phyloP scores from a whole-genome alignment of 2,329 filamentous ascomycete genomes.

The Aspergillus persii region DNA sequence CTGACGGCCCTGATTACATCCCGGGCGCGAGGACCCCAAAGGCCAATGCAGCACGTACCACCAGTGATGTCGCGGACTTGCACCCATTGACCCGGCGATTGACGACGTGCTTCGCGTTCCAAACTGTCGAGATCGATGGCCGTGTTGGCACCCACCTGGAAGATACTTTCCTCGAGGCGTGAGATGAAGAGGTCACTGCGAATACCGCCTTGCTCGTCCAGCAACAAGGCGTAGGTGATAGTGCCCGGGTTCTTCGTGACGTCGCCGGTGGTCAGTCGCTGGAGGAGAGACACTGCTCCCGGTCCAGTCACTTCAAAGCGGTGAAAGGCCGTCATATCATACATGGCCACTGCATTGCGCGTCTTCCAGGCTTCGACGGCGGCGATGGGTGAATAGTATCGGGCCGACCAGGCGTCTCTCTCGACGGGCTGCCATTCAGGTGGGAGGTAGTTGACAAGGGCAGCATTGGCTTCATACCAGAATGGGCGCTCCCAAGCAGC shows the following conservation, averaged over 20 bases:
- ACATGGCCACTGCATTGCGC: conserved; percentile 60
- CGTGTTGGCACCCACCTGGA: conserved; percentile 57
- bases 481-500: conserved; percentile 63
- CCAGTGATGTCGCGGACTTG: conserved; percentile 60
- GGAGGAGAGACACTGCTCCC: conserved; percentile 55
- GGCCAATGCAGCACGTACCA: conserved; percentile 59
- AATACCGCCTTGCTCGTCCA: conserved; percentile 55
- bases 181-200: conserved; percentile 59
- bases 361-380: conserved; percentile 66
- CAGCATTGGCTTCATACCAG: conserved; percentile 59
- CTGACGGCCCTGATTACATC: conserved; percentile 49
- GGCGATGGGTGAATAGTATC: conserved; percentile 57
- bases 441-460: conserved; percentile 53
- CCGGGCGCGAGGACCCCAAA: conserved; percentile 59
- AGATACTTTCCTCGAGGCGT: conserved; percentile 46
- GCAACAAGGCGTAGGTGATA: conserved; percentile 57
- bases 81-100: conserved; percentile 44
- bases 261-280: conserved; percentile 43
- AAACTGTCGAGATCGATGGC: conserved; percentile 57
- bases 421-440: conserved; percentile 54
- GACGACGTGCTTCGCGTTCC: conserved; percentile 50
- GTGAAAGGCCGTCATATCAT: conserved; percentile 61
- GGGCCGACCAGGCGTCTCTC: conserved; percentile 59
- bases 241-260: conserved; percentile 48
- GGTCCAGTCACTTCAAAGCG: conserved; percentile 59